phyloP scores from a whole-genome alignment of 768 basidiomycete genomes.

The Rhodotorula diobovata region DNA sequence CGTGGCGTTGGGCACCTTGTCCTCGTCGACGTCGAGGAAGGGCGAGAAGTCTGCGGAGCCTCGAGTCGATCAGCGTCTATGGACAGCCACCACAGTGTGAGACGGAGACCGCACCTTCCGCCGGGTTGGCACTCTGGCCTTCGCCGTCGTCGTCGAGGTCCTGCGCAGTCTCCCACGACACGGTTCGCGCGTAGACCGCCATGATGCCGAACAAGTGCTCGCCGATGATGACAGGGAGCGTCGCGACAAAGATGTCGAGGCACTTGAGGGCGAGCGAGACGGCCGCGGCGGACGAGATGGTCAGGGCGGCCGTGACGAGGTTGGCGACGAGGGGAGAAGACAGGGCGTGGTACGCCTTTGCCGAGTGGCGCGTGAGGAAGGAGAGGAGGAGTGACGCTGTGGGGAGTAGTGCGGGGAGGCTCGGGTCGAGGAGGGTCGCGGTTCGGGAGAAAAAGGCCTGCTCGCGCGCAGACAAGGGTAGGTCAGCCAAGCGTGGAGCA shows the following conservation, averaged over 20 bases:
- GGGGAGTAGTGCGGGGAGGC: conserved; percentile 20
- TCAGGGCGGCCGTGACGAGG: conserved; percentile 39
- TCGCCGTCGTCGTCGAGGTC: conserved; percentile 22
- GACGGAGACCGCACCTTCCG: background rate
- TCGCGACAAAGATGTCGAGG: conserved; percentile 36
- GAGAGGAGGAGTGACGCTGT: conserved; percentile 27
- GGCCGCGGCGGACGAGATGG: conserved; percentile 41
- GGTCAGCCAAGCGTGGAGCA: background rate
- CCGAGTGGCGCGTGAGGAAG: conserved; percentile 33
- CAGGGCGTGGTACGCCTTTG: conserved; percentile 33
- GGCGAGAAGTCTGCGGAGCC: background rate
- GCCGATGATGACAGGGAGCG: conserved; percentile 37
- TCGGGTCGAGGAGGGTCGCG: conserved; percentile 11
- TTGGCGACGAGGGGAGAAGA: conserved; percentile 31
- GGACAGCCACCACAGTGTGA: background rate
- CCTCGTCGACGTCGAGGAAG: conserved; percentile 13
- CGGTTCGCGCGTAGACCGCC: conserved; percentile 44
- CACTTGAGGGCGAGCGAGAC: conserved; percentile 40
- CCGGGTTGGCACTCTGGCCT: background rate
- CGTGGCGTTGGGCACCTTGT: conserved; percentile 55
- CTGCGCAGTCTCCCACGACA: conserved; percentile 41
- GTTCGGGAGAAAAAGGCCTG: conserved; percentile 31
- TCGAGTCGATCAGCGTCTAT: too few species aligned
- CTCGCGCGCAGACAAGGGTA: background rate
- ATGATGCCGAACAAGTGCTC: conserved; percentile 38